phyloP scores from a whole-genome alignment of 768 basidiomycete genomes.

The Podaxis pistillaris region DNA sequence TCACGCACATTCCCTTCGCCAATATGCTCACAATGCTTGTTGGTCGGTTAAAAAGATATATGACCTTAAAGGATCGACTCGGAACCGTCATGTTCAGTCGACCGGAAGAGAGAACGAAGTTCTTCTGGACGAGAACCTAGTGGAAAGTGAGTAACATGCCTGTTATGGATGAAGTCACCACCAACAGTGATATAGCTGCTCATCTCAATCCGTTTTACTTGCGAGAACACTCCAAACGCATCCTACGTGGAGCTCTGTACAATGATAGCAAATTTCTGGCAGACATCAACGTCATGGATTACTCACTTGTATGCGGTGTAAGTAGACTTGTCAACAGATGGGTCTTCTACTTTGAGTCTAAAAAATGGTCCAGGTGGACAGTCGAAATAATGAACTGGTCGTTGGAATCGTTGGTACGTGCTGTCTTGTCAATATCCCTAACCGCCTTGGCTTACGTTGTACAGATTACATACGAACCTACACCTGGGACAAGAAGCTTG shows the following conservation, averaged over 20 bases:
- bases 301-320: constrained; percentile 88
- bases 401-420: constrained; percentile 92
- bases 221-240: constrained; percentile 94
- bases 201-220: constrained; percentile 90
- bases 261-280: constrained; percentile 96
- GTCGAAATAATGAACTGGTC: constrained; percentile 84
- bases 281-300: constrained; percentile 96
- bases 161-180: neutral
- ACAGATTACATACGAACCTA: constrained; percentile 93
- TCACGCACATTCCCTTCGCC: neutral
- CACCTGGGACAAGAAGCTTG: constrained; percentile 98
- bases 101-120: constrained; percentile 93
- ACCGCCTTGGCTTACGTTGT: constrained; percentile 3
- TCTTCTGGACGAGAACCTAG: constrained; percentile 92
- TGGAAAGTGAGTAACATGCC: constrained; percentile 62
- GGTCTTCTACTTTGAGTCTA: neutral
- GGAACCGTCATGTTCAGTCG: constrained; percentile 90
- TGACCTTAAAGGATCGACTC: constrained; percentile 93
- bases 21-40: neutral
- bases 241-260: constrained; percentile 84
- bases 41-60: constrained; percentile 62
- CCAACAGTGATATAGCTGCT: constrained; percentile 49
- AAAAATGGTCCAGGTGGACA: constrained; percentile 62
- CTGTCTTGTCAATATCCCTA: neutral
- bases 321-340: neutral